phyloP scores from a whole-genome alignment of 495 filamentous ascomycete genomes.

The Cairneyella variabilis region DNA sequence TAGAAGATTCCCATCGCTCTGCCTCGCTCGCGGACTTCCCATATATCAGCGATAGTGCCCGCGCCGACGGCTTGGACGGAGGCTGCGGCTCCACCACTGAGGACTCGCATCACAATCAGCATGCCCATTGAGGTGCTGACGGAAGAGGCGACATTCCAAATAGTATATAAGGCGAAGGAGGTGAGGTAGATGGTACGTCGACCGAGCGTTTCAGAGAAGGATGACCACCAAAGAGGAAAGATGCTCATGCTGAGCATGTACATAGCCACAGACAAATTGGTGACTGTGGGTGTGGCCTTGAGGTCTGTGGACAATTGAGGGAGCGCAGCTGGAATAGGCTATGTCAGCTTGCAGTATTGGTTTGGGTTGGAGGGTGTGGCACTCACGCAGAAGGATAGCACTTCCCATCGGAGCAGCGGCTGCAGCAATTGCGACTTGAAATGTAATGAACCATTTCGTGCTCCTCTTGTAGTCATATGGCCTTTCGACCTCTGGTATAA shows the following conservation, averaged over 20 bases:
- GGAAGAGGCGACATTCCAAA: slow-evolving; percentile 73
- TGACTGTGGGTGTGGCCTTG: slow-evolving; percentile 60
- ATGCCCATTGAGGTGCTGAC: slow-evolving; percentile 73
- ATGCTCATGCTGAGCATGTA: slow-evolving; percentile 92
- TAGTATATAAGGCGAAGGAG: slow-evolving; percentile 75
- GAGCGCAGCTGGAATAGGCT: slow-evolving; percentile 70
- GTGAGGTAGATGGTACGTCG: slow-evolving; percentile 80
- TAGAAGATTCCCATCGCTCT: slow-evolving; percentile 93
- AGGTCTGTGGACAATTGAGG: slow-evolving; percentile 64
- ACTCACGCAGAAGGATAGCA: slow-evolving; percentile 78
- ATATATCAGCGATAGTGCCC: slow-evolving; percentile 89
- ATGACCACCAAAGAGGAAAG: slow-evolving; percentile 93
- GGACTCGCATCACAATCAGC: slow-evolving; percentile 80
- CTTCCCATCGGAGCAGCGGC: slow-evolving; percentile 81
- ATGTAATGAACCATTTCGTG: slow-evolving; percentile 84
- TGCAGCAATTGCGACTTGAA: slow-evolving; percentile 71
- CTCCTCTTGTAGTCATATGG: slow-evolving; percentile 66
- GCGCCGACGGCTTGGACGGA: slow-evolving; percentile 91
- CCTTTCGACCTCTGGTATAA: slow-evolving; percentile 79
- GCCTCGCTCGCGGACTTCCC: slow-evolving; percentile 77
- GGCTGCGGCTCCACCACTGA: slow-evolving; percentile 79
- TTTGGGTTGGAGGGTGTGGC: slow-evolving; percentile 1
- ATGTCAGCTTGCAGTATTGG: slow-evolving; percentile 2
- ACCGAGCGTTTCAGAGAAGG: slow-evolving; percentile 79
- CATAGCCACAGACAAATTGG: slow-evolving; percentile 79